Evolutionary conservation across 2,329 filamentous ascomycete species (phyloP).

Genomic region (Neurospora sp.): DNA sequence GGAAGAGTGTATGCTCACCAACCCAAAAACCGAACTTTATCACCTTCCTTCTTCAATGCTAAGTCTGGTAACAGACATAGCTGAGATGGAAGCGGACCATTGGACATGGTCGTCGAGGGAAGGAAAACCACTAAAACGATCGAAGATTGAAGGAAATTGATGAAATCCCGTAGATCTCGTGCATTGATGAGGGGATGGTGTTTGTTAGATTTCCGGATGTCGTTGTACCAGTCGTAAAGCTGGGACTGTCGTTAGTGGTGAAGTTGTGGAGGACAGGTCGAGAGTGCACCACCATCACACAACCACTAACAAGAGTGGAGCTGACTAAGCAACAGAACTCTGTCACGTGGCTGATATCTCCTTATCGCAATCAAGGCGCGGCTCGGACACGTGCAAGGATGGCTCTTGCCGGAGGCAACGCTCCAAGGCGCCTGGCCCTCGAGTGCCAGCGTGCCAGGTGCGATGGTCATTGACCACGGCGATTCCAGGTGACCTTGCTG

Average conservation of each 20-base stretch:
- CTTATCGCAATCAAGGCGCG: neutral
- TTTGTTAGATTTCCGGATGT: neutral
- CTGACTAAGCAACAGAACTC: neutral
- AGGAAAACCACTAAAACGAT: neutral
- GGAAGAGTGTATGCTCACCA: slow-evolving; percentile 50
- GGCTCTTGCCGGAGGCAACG: neutral
- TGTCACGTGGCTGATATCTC: neutral
- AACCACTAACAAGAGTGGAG: neutral
- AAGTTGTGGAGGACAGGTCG: neutral
- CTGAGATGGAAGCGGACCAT: slow-evolving; percentile 52
- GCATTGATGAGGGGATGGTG: neutral
- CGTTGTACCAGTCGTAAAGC: neutral
- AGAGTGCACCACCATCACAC: neutral
- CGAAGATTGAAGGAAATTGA: neutral
- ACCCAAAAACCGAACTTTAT: slow-evolving; percentile 87
- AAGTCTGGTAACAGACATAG: slow-evolving; percentile 57
- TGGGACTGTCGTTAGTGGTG: neutral
- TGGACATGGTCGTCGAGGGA: slow-evolving; percentile 31
- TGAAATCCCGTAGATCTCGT: neutral
- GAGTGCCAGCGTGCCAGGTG: neutral
- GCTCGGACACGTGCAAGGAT: neutral
- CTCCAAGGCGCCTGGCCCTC: neutral
- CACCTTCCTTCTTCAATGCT: slow-evolving; percentile 37
- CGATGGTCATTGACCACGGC: neutral
- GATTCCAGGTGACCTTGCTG: slow-evolving; percentile 9